Base-by-base conservation (phyloP, 2,329 filamentous ascomycete species). In the Penicillium sp. region DNA sequence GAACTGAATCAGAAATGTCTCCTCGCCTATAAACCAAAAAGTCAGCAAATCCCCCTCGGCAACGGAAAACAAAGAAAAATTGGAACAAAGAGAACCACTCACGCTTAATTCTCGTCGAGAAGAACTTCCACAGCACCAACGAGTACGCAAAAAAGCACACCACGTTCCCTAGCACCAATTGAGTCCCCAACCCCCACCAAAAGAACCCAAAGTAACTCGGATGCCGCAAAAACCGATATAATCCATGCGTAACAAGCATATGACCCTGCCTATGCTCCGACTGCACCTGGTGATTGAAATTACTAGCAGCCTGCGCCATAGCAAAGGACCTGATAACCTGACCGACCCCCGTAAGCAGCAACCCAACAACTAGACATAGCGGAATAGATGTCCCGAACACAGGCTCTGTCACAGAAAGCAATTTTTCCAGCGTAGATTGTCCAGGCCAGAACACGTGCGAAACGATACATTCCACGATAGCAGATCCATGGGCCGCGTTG, bases 191-290 rank as follows among this genome's bases (percentile, higher is more conserved):
- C 0, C 90, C 91, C 93, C 93, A 99, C 86, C 92, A 97, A 75
- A 96, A 99, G 78, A 97, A 99, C 3, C 93, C 94, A 77, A 97
- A 97, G 75, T 99, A 99, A 56, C 89, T 89, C 12, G 94, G 94
- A 73, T 99, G 94, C 23, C 94, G 81, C 50, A 95, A 77, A 43
- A 82, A 73, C 7, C 79, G 77, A 73, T 97, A 99, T 31, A 97
- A 77, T 0, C 94, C 94, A 26, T 79, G 79, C 0, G 89, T 96
- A 2, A 99, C 89, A n/a, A 99, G 82, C 45, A 80, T 80, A 73
- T 99, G 94, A 1, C 84, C 85, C 4, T 85, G 82, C 67, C 86
- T 88, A 58, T 80, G 84, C 60, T 83, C 74, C 43, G 76, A 85
- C 73, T 94, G 90, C 8, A 97, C 86, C 31, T 86, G 85, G 58